Conservation (phyloP, 2,329 filamentous ascomycete genomes). For the Incumbomyces delicatus region DNA sequence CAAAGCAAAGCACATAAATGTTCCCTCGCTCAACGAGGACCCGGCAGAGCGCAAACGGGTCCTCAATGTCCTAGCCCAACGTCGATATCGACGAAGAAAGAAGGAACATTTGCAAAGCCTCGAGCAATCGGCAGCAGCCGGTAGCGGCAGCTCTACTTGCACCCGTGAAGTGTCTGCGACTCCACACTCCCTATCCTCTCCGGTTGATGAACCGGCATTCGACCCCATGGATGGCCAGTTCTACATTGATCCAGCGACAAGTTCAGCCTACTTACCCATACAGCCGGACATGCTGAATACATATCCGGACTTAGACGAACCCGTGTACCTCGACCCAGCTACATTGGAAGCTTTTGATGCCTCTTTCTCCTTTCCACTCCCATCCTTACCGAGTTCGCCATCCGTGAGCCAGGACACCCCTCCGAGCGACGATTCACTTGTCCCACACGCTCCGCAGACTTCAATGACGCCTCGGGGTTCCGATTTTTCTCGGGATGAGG, state of each 20-base stretch:
- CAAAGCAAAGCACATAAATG: constrained; percentile 25
- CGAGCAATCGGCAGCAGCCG: constrained; percentile 16
- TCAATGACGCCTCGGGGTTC: no score
- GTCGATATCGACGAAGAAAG: constrained; percentile 36
- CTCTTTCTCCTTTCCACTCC: background rate
- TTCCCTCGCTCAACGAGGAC: constrained; percentile 43
- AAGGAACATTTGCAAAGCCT: constrained; percentile 23
- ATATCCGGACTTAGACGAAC: background rate
- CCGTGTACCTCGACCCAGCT: background rate
- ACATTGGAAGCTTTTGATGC: background rate
- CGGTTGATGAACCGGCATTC: background rate
- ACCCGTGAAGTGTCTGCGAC: background rate
- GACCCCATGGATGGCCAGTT: background rate
- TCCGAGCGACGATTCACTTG: constrained; percentile 11
- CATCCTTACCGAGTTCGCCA: constrained; percentile 7
- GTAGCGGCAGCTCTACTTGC: background rate
- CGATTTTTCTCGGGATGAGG: constrained; percentile 32
- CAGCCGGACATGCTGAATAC: background rate
- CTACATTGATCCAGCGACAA: background rate
- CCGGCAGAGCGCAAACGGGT: constrained; percentile 45
- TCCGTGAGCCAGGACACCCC: constrained; percentile 12
- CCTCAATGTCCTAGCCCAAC: constrained; percentile 46
- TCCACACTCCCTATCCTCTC: background rate
- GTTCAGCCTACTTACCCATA: background rate
- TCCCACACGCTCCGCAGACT: no score